Base-by-base conservation (phyloP, 2,329 filamentous ascomycete genomes). In the Esteya vermicola region DNA sequence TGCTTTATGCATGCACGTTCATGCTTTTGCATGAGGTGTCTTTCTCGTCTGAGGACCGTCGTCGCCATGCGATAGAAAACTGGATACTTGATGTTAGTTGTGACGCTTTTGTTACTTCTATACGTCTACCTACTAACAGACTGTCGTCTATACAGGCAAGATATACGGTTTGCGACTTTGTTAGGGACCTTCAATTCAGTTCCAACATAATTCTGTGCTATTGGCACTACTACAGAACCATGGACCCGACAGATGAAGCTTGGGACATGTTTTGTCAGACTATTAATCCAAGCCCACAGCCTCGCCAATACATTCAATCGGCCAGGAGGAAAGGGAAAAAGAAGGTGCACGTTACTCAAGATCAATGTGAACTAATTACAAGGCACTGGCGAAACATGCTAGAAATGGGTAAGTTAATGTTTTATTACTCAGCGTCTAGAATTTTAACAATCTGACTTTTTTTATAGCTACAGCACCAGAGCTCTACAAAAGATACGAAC, bases 171-270 rank as follows among this genome's bases (percentile, higher is more conserved):
- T 55, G 56, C 0, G 14, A 32, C 1, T 65, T 64, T 40, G 60
- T 69, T 14, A 56, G 62, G 27, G 51, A 59, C 6, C 53, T 70
- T 2, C 67, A 71, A 14, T 53, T 59, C 12, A 57, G 64, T 5
- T 65, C 61, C 22, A 67, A 63, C 37, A 61, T 61, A 38, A 52
- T 70, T 22, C 60, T 72, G 2, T 52, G 55, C 10, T 56, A 68
- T 39, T 72, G 68, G 68, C 64, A 68, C 36, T 71, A 70, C 47
- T 71, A 62, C 51, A 64, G 62, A 41, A 57, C 56, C 25, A 47
- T 45, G 42, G 43, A 47, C 14, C 46, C 67, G 9, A 44, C 49
- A 26, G 44, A 55, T 25, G 58, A 56, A 0, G 52, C 50, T 6
- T 44, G 44, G 16, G 45, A 45, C 6, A 54, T 56, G 19, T 45